Evolutionary conservation across 1,139 yeast species (phyloP), one percentile per base, ranked within the genome.

Genomic region (Lodderomyces parapsilosis): DNA sequence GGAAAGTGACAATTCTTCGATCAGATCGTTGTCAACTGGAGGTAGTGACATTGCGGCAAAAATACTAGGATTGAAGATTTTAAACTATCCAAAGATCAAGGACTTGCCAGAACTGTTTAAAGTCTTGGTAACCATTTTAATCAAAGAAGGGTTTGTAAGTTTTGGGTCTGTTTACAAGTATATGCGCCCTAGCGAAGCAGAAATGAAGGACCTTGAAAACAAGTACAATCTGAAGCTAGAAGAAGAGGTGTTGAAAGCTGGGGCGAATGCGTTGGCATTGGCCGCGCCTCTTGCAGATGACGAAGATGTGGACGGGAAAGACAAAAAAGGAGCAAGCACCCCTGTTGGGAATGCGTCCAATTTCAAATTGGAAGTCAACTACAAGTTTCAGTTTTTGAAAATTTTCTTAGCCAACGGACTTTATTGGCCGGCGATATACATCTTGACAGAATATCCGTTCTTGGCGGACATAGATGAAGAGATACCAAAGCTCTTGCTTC

Each of bases 231-330:
- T 69, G 22, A 71, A 75, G 18, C 59, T 86, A 52, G 82, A 83
- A n/a, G 80, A 80, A 13, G 76, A 81, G 44, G 82, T 86, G 0
- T 71, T 75, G 52, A 70, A 74, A 48, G 86, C 94, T 0, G 78
- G 80, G 20, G 86, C 89, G 0, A 86, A 86, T 48, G 96, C 96
- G 0, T 66, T 91, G 42, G 94, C 97, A 0, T 62, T 89, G 52
- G 96, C 97, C 2, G 94, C 95, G 6, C 96, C 96, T 1, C 67
- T 91, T 39, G 72, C 76, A 5, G 84, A 82, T 40, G 95, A 84
- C 18, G 85, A 79, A 14, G 80, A 73, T 6, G 58, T 48, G 10
- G 48, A 41, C 5, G 18, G 13, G 6, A 22, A 15, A 11, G 18
- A 28, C 8, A 23, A 13, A 2, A 27, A 27, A 15, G 7, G 22